Base-by-base conservation (phyloP, 1,284 basidiomycete species). In the Cronartium quercuum region DNA sequence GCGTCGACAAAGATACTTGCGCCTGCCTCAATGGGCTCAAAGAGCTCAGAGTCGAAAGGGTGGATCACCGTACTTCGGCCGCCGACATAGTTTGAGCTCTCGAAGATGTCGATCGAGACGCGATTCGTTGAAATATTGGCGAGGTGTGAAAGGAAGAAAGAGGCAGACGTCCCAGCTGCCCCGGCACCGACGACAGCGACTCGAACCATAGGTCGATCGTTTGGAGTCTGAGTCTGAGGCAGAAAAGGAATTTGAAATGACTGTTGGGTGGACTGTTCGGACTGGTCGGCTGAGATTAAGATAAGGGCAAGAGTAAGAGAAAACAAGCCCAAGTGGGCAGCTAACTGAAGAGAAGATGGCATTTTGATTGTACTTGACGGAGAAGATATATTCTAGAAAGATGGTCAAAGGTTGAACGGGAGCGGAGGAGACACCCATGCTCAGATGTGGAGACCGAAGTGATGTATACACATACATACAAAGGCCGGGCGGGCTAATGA, bases 151-250 rank as follows among this genome's bases (percentile, higher is more conserved):
- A 95, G 86, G 88, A 92, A 94, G 82, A 91, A 94, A 0, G 93
- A 91, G 9, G 92, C 90, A 12, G 90, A 88, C 10, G 87, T 88
- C 2, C 93, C 94, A 7, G 86, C 90, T 7, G 93, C 91, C 24
- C 93, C 93, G 0, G 92, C 91, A 44, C 93, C 93, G 58, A 95
- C 87, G 79, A 95, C 88, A 6, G 92, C 92, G 76, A 95, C 78
- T 60, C 82, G 76, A 61, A 70, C 15, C 47, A 51, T 51, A 18
- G 47, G 3, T 51, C 3, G 15, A 18, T 3, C 47, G 15, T 51
- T 21, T 51, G 21, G 15, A 18, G 47, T 18, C 21, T 51, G 47
- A 51, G 47, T 4, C 21, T 13, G 47, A 3, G 47, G 15, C 21
- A 21, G 21, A 13, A 51, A 51, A 12, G 47, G 15, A 13, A 51